Evolutionary conservation across 2,329 filamentous ascomycete genomes (phyloP).

Genomic region (Apiospora koreana): DNA sequence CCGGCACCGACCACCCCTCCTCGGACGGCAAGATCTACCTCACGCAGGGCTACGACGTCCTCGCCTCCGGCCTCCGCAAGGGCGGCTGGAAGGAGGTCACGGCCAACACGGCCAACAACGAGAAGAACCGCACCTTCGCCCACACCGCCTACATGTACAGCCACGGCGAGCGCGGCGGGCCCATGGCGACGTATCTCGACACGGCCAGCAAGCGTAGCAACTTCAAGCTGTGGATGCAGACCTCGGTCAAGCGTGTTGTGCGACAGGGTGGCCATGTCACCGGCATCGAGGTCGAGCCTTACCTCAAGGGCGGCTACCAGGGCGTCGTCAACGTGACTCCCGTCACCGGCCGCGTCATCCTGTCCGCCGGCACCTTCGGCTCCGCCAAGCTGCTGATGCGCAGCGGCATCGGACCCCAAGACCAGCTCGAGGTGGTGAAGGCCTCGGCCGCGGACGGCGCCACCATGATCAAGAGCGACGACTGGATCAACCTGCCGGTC

Average conservation of each 20-base stretch:
- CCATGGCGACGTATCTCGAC: constrained; percentile 70
- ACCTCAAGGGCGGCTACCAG: constrained; percentile 51
- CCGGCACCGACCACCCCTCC: constrained; percentile 66
- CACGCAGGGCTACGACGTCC: constrained; percentile 63
- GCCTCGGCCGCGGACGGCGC: constrained; percentile 47
- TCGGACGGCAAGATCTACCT: constrained; percentile 66
- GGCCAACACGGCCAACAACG: constrained; percentile 57
- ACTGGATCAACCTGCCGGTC: constrained; percentile 62
- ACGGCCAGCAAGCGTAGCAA: constrained; percentile 60
- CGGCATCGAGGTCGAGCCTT: constrained; percentile 66
- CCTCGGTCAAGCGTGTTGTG: constrained; percentile 65
- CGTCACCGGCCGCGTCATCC: constrained; percentile 64
- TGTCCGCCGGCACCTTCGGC: constrained; percentile 69
- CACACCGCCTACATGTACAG: constrained; percentile 67
- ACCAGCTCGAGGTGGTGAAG: constrained; percentile 57
- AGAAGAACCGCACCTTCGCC: constrained; percentile 66
- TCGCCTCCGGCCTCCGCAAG: constrained; percentile 58
- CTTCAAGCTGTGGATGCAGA: constrained; percentile 69
- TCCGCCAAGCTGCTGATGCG: constrained; percentile 69
- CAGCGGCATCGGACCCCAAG: constrained; percentile 67
- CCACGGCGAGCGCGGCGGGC: constrained; percentile 66
- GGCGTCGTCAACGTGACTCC: constrained; percentile 62
- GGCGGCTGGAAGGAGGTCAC: constrained; percentile 64
- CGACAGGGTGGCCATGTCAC: constrained; percentile 63
- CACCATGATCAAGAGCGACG: constrained; percentile 48